phyloP scores from a whole-genome alignment of 192 early-diverging fungal genomes.

The Haplosporangium gracile region DNA sequence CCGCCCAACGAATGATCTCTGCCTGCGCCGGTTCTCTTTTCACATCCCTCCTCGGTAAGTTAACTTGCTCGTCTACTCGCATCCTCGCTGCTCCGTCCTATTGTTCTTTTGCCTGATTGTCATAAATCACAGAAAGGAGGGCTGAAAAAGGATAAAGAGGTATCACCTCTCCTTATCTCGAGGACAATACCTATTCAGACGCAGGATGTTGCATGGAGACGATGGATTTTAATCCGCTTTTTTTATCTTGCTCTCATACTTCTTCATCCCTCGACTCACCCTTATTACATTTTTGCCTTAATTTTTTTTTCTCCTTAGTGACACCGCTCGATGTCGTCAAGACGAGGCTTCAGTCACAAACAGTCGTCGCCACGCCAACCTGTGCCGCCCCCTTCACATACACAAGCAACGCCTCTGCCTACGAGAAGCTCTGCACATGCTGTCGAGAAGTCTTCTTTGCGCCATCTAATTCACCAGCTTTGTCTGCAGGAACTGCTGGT shows the following conservation, averaged over 20 bases:
- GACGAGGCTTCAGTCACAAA: slow-evolving; percentile 82
- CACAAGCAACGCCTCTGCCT: slow-evolving; percentile 49
- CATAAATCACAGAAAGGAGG: background rate
- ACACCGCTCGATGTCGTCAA: slow-evolving; percentile 94
- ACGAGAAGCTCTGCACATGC: slow-evolving; percentile 56
- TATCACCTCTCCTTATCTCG: background rate
- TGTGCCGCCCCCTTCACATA: slow-evolving; percentile 46
- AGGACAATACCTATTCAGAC: background rate
- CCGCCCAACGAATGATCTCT: slow-evolving; percentile 79
- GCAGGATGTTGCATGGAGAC: background rate
- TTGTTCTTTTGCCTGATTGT: background rate
- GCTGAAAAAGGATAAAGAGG: too few species aligned
- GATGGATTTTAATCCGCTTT: background rate
- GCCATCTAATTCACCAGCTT: slow-evolving; percentile 11
- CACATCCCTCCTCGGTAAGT: slow-evolving; percentile 83
- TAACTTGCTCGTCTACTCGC: background rate
- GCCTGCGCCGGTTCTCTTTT: slow-evolving; percentile 87
- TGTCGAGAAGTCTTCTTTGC: slow-evolving; percentile 61
- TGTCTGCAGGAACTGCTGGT: slow-evolving; percentile 17
- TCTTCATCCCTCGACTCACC: background rate
- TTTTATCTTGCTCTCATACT: background rate
- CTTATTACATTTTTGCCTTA: background rate
- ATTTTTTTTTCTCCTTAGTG: slow-evolving; percentile 50
- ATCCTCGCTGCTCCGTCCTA: background rate
- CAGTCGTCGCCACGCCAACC: slow-evolving; percentile 41